A percentile compares a stretch with the other conserved stretches of the same genome.
phyloP scores from a whole-genome alignment of 768 basidiomycete genomes.

The Hydnomerulius pinastri region DNA sequence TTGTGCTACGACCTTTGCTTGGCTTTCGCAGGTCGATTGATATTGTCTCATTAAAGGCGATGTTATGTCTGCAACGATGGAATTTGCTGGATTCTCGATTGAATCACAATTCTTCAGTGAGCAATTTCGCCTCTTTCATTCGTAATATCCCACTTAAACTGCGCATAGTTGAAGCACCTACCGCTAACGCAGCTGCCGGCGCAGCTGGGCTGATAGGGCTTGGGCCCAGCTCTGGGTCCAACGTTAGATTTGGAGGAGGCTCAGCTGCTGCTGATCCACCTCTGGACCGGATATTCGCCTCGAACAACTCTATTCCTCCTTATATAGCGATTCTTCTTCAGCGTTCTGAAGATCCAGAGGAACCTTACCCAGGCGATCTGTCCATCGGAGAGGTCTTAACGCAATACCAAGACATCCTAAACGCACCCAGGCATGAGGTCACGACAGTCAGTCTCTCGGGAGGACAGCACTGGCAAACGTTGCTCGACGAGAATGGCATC shows the following conservation, averaged over 20 bases:
- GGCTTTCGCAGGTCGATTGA: background rate
- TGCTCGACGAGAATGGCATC: conserved; percentile 62
- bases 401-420: conserved; percentile 48
- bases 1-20: background rate
- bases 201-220: conserved; percentile 51
- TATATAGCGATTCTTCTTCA: conserved; percentile 65
- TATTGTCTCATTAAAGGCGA: conserved; percentile 19
- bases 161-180: conserved; percentile 21
- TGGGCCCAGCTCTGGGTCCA: conserved; percentile 61
- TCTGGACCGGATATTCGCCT: conserved; percentile 65
- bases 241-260: conserved; percentile 38
- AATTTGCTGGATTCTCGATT: conserved; percentile 45
- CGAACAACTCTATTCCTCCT: conserved; percentile 59
- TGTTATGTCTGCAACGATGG: conserved; percentile 30
- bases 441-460: conserved; percentile 35
- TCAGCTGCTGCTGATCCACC: conserved; percentile 49
- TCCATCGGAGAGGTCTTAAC: conserved; percentile 61
- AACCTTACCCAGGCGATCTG: conserved; percentile 58
- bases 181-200: conserved; percentile 8
- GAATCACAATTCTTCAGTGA: conserved; percentile 40
- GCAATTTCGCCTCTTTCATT: background rate
- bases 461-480: conserved; percentile 66
- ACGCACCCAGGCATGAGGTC: conserved; percentile 54
- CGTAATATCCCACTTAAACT: conserved; percentile 11
- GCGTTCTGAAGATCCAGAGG: conserved; percentile 54